phyloP scores from a whole-genome alignment of 73 alveolate genomes.

The Paramecium sonneborni region DNA sequence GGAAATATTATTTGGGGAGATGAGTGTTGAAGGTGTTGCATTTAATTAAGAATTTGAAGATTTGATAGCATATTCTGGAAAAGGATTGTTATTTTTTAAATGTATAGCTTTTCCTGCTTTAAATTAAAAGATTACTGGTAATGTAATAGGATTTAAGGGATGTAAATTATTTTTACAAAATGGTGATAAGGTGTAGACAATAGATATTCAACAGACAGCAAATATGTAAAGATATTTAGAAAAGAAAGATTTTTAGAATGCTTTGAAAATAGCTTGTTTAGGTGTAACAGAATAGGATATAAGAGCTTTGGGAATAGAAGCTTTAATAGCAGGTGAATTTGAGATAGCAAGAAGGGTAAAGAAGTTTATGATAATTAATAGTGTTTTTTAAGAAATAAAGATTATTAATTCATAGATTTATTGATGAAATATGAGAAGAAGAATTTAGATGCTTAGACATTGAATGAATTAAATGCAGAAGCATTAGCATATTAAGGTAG shows the following conservation, averaged over 20 bases:
- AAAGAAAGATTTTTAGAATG: constrained; percentile 55
- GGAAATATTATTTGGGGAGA: constrained; percentile 59
- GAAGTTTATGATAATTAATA: neutral
- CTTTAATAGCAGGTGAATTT: constrained; percentile 58
- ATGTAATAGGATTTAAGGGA: constrained; percentile 59
- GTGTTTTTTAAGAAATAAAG: constrained; percentile 33
- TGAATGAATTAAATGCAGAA: neutral
- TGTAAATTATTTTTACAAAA: constrained; percentile 21
- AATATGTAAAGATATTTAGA: constrained; percentile 57
- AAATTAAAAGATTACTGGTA: constrained; percentile 40
- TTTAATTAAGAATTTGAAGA: constrained; percentile 63
- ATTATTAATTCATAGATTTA: constrained; percentile 6
- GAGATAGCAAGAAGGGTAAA: constrained; percentile 64
- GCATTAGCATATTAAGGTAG: constrained; percentile 33
- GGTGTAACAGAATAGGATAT: constrained; percentile 66
- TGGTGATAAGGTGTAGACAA: neutral
- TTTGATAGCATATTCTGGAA: constrained; percentile 57
- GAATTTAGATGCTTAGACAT: neutral
- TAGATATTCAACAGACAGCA: constrained; percentile 47
- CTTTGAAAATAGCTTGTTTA: constrained; percentile 52
- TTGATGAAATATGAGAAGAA: neutral
- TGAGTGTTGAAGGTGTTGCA: constrained; percentile 62
- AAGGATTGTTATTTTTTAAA: constrained; percentile 42
- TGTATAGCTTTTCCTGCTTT: constrained; percentile 52
- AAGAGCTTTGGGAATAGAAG: constrained; percentile 52